Evolutionary conservation across 169 alveolate genomes (phyloP).

Genomic region (Cryptosporidium andersoni): DNA sequence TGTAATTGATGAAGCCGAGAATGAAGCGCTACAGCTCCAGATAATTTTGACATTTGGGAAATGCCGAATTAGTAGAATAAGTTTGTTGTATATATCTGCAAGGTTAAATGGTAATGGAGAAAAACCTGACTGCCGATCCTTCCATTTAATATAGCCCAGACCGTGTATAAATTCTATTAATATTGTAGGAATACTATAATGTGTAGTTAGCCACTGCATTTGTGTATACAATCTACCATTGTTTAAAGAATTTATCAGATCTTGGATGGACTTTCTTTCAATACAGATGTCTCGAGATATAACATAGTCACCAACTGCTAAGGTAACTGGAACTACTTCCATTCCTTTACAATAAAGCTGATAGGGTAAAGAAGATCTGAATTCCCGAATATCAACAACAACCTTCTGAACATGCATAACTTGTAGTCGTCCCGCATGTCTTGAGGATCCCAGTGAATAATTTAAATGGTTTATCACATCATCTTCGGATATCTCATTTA

Average conservation of each 20-base stretch:
- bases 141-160: constrained; percentile 12
- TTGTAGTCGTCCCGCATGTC: background rate
- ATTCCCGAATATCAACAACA: constrained; percentile 82
- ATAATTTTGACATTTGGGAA: constrained; percentile 73
- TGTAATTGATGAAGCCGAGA: constrained; percentile 69
- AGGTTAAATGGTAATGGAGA: constrained; percentile 69
- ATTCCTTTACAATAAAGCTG: constrained; percentile 81
- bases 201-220: constrained; percentile 76
- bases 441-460: background rate
- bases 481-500: constrained; percentile 46
- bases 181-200: constrained; percentile 72
- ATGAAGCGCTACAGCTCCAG: constrained; percentile 78
- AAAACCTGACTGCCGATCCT: constrained; percentile 36
- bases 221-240: constrained; percentile 82
- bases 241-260: constrained; percentile 77
- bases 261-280: constrained; percentile 83
- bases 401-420: constrained; percentile 34
- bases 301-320: constrained; percentile 85
- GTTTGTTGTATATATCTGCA: constrained; percentile 59
- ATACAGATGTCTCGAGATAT: constrained; percentile 84
- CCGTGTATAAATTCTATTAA: constrained; percentile 73
- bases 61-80: constrained; percentile 72
- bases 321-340: constrained; percentile 79
- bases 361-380: constrained; percentile 81
- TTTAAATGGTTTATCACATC: constrained; percentile 20